Percentiles rank a stretch among this genome's conserved stretches.
phyloP scores from a whole-genome alignment of 257 asterid genomes.

The Scutellaria minor region DNA sequence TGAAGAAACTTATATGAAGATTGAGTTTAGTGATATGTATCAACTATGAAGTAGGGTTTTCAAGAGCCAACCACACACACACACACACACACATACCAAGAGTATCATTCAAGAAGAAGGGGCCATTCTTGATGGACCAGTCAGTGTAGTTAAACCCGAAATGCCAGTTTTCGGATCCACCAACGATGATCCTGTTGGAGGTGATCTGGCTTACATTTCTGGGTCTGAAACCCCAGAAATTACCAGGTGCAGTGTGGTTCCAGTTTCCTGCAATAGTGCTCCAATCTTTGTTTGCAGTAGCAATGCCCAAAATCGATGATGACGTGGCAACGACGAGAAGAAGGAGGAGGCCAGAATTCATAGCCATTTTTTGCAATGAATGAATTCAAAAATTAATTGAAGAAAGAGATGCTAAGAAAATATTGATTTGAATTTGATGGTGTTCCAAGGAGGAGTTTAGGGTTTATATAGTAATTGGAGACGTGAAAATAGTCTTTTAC shows the following conservation, averaged over 20 bases:
- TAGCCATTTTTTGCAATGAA: constrained; percentile 33
- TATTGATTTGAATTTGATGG: constrained; percentile 12
- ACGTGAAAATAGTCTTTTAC: constrained; percentile 6
- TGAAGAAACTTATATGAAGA: too few species aligned
- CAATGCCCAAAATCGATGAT: constrained; percentile 35
- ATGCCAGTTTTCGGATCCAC: constrained; percentile 69
- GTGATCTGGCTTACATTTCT: constrained; percentile 37
- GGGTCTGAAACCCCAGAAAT: constrained; percentile 46
- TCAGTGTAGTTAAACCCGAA: constrained; percentile 71
- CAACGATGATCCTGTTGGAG: constrained; percentile 51
- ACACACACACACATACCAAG: constrained; percentile 42
- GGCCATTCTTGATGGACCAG: constrained; percentile 64
- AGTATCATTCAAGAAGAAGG: constrained; percentile 66
- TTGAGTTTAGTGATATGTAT: too few species aligned
- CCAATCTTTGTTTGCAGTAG: constrained; percentile 52
- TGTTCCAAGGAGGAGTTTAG: constrained; percentile 23
- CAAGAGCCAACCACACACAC: too few species aligned
- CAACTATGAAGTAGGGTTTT: too few species aligned
- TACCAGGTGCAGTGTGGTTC: constrained; percentile 32
- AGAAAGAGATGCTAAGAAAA: background rate
- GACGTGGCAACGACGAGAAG: constrained; percentile 30
- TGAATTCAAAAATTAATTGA: background rate
- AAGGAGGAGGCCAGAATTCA: constrained; percentile 23
- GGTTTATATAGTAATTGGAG: constrained; percentile 32
- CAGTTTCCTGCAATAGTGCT: constrained; percentile 36